Percentiles rank a stretch among this genome's conserved stretches.
phyloP scores from a whole-genome alignment of 441 rosid species.

The Flueggea neowawraea region DNA sequence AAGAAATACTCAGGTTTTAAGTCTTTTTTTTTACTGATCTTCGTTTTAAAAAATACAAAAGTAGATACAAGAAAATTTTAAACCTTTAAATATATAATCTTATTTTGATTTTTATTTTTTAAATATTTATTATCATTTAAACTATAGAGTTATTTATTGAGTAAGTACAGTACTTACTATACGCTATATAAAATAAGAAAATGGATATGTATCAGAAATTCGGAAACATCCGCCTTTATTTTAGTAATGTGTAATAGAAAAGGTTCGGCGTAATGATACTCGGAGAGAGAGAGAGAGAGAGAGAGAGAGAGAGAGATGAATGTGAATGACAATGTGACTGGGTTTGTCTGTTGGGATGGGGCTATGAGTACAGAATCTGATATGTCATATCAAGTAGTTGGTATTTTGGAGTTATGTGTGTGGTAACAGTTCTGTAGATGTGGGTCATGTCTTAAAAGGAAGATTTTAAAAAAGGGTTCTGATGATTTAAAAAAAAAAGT shows the following conservation, averaged over 20 bases:
- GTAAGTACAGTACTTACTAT: too few relatives aligned
- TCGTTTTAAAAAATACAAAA: too few relatives aligned
- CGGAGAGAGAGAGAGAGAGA: neutral
- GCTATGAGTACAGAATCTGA: conserved; percentile 48
- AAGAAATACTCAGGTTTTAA: too few relatives aligned
- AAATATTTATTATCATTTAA: too few relatives aligned
- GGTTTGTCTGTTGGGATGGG: conserved; percentile 28
- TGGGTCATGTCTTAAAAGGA: conserved; percentile 18
- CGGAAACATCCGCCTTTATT: neutral
- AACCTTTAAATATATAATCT: too few relatives aligned
- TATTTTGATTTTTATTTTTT: too few relatives aligned
- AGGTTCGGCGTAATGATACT: neutral
- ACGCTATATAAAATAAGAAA: too few relatives aligned
- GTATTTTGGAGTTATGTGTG: conserved; percentile 32
- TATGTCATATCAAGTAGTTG: conserved; percentile 52
- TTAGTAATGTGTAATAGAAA: neutral
- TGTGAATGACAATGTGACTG: neutral
- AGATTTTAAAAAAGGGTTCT: neutral
- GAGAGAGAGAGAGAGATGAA: neutral
- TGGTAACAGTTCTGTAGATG: conserved; percentile 3
- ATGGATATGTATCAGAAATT: neutral
- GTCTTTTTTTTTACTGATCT: too few relatives aligned
- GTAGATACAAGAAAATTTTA: too few relatives aligned
- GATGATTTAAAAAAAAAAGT: too few relatives aligned
- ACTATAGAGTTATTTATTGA: too few relatives aligned